Conservation (phyloP, 768 basidiomycete genomes). For the Amanita pallidorosea region DNA sequence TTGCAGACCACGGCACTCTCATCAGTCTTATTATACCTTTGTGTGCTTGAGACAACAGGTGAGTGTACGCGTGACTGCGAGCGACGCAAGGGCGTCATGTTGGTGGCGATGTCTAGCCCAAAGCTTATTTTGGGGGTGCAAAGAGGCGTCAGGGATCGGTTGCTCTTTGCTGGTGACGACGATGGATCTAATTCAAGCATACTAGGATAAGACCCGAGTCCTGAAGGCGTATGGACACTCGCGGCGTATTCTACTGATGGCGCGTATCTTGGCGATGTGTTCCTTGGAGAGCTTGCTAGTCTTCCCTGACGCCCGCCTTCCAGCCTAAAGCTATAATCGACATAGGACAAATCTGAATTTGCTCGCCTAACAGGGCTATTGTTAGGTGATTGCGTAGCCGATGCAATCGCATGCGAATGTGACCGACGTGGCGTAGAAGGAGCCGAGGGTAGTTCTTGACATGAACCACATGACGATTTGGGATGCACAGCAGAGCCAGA, state of each 20-base stretch:
- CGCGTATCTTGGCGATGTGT: constrained; percentile 7
- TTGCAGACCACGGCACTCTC: neutral
- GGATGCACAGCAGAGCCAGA: constrained; percentile 2
- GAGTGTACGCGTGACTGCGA: neutral
- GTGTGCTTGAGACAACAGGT: neutral
- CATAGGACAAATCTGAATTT: constrained; percentile 5
- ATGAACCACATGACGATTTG: neutral
- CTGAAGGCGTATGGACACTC: constrained; percentile 20
- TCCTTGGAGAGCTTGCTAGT: constrained; percentile 6
- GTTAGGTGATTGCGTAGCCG: neutral
- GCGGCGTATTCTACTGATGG: constrained; percentile 1
- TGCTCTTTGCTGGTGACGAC: constrained; percentile 3
- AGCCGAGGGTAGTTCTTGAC: constrained; percentile 8
- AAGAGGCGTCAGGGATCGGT: constrained; percentile 2
- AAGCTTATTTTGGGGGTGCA: neutral
- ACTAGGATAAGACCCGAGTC: constrained; percentile 17
- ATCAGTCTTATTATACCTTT: no score
- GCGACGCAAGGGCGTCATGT: neutral
- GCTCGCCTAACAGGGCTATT: neutral
- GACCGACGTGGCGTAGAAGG: neutral
- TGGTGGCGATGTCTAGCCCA: neutral
- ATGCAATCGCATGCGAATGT: neutral
- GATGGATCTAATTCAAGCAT: constrained; percentile 10
- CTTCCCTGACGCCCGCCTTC: constrained; percentile 6
- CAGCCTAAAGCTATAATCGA: neutral